phyloP scores from a whole-genome alignment of 192 early-diverging fungal genomes.

The Spinellus fusiger region DNA sequence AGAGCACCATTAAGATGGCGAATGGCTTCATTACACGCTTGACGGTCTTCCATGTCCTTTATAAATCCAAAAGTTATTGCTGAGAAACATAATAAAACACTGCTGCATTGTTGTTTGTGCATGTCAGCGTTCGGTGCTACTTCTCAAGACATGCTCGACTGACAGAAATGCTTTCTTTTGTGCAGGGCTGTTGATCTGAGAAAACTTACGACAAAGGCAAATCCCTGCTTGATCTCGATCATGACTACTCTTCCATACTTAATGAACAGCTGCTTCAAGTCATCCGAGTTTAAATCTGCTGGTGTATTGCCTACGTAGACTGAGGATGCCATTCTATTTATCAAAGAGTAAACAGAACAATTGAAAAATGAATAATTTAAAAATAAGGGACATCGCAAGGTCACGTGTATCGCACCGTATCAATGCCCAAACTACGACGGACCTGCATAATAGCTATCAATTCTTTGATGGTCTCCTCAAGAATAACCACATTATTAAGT shows the following conservation, averaged over 20 bases:
- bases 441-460: slow-evolving; percentile 78
- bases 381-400: slow-evolving; percentile 1
- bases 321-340: background rate
- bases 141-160: too few relatives aligned
- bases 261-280: background rate
- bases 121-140: background rate
- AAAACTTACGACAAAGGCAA: slow-evolving; percentile 1
- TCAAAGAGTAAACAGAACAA: slow-evolving; percentile 4
- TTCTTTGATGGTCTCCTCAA: slow-evolving; percentile 93
- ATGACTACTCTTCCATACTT: slow-evolving; percentile 1
- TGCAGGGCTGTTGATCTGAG: background rate
- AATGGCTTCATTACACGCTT: background rate
- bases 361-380: background rate
- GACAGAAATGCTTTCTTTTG: background rate
- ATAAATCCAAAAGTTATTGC: background rate
- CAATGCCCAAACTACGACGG: slow-evolving; percentile 67
- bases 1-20: background rate
- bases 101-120: background rate
- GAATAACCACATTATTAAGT: slow-evolving; percentile 84
- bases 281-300: background rate
- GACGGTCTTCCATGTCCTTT: background rate
- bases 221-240: background rate
- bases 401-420: slow-evolving; percentile 43
- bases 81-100: background rate
- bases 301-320: background rate